phyloP scores from a whole-genome alignment of 2,329 filamentous ascomycete genomes.

The Tolypocladium pustulatum region DNA sequence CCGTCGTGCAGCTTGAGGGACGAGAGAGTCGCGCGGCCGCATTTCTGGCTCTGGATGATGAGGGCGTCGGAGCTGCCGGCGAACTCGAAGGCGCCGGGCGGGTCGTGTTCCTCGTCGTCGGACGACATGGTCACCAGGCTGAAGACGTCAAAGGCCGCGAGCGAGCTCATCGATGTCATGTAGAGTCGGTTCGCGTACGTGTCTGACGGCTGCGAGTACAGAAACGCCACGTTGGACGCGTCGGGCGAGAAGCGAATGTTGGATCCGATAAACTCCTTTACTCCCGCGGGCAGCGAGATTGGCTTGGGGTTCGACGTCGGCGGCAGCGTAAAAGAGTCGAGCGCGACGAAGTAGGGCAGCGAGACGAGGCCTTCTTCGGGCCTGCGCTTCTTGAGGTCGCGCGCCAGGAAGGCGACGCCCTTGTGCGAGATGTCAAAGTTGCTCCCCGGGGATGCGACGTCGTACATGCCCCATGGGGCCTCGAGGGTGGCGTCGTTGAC shows the following conservation, averaged over 20 bases:
- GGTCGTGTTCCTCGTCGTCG: slow-evolving; percentile 12
- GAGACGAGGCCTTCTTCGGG: slow-evolving; percentile 6
- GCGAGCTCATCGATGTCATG: slow-evolving; percentile 12
- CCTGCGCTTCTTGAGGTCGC: slow-evolving; percentile 6
- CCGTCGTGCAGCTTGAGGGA: too few relatives aligned
- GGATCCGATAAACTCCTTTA: slow-evolving; percentile 3
- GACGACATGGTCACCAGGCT: neutral
- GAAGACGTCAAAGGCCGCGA: slow-evolving; percentile 4
- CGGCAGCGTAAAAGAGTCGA: slow-evolving; percentile 19
- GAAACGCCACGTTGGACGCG: slow-evolving; percentile 23
- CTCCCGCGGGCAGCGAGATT: slow-evolving; percentile 10
- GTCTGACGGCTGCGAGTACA: slow-evolving; percentile 14
- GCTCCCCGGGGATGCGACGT: slow-evolving; percentile 8
- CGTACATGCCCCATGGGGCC: slow-evolving; percentile 16
- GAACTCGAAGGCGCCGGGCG: slow-evolving; percentile 23
- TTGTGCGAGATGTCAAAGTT: slow-evolving; percentile 21
- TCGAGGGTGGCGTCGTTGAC: slow-evolving; percentile 20
- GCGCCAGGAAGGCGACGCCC: slow-evolving; percentile 24
- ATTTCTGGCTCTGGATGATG: slow-evolving; percentile 21
- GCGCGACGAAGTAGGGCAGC: slow-evolving; percentile 20
- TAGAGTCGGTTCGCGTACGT: slow-evolving; percentile 17
- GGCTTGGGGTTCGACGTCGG: slow-evolving; percentile 10
- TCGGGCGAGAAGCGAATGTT: slow-evolving; percentile 27
- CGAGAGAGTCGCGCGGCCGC: slow-evolving; percentile 18
- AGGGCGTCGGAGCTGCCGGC: slow-evolving; percentile 19